Percentiles rank a stretch among this genome's conserved stretches.
Conservation (phyloP, 2,329 filamentous ascomycete genomes). For the Macroventuria anomochaeta region DNA sequence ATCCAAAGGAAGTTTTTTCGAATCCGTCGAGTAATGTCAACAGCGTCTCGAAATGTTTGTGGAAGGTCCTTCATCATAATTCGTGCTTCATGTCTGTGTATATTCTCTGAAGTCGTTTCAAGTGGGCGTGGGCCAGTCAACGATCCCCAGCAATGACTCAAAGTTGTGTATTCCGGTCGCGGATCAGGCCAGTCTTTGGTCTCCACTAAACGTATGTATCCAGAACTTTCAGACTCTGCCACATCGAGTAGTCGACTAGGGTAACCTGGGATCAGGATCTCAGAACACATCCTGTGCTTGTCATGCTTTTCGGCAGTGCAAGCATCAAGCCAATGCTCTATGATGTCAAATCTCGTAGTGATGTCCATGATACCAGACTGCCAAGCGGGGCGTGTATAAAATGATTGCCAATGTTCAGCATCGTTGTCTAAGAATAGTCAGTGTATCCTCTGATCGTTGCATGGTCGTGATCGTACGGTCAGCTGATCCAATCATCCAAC, state of each 20-base stretch:
- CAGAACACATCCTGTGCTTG: not conserved
- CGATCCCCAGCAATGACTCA: slow-evolving; percentile 1
- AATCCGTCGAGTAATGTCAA: not conserved
- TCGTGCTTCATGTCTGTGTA: not conserved
- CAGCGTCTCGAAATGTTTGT: not conserved
- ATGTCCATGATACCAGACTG: not conserved
- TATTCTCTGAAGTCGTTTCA: not conserved
- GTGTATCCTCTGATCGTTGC: too few species aligned
- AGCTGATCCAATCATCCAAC: too few species aligned
- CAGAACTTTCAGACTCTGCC: not conserved
- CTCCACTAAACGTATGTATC: not conserved
- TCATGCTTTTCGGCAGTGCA: not conserved
- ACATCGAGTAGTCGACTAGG: not conserved
- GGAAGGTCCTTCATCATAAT: not conserved
- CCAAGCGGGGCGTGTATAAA: not conserved
- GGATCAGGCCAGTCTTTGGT: not conserved
- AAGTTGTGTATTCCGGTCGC: not conserved
- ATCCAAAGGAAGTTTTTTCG: not conserved
- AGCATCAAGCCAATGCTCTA: not conserved
- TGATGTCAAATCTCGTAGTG: not conserved
- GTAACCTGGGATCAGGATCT: not conserved
- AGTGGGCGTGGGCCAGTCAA: not conserved
- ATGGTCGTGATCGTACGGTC: too few species aligned
- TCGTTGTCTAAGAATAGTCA: too few species aligned
- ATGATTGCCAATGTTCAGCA: too few species aligned